Evolutionary conservation across 2,329 filamentous ascomycete genomes (phyloP).

Genomic region (Pseudocercospora fuligena): DNA sequence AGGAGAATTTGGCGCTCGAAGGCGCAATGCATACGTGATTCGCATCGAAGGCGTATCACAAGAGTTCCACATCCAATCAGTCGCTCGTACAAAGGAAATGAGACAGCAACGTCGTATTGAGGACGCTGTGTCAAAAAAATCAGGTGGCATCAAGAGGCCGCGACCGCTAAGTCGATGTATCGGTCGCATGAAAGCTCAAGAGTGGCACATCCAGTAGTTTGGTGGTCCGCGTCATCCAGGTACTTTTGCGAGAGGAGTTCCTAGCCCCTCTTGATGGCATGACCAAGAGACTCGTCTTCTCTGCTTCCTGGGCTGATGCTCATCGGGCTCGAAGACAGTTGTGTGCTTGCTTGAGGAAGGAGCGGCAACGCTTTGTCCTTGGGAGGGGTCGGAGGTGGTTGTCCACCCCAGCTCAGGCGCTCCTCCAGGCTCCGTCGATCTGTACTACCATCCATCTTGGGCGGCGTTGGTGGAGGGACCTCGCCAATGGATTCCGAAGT

Average conservation of each 20-base stretch:
- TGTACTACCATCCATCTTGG: conserved; percentile 36
- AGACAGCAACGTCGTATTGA: not conserved
- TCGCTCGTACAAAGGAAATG: conserved; percentile 11
- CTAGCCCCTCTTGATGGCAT: conserved; percentile 12
- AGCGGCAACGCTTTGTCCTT: conserved; percentile 42
- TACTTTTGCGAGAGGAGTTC: conserved; percentile 14
- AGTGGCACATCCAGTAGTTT: not conserved
- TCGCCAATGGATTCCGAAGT: conserved; percentile 35
- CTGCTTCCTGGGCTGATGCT: conserved; percentile 19
- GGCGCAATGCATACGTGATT: conserved; percentile 7
- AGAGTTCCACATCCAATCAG: not conserved
- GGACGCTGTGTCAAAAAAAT: not conserved
- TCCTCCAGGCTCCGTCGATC: conserved; percentile 28
- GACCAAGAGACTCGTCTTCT: conserved; percentile 16
- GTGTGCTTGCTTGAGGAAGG: conserved; percentile 29
- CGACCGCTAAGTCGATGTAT: not conserved
- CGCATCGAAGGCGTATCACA: conserved; percentile 2
- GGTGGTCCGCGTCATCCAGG: not conserved
- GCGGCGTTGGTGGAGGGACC: conserved; percentile 40
- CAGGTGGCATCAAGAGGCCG: not conserved
- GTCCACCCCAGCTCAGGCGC: conserved; percentile 33
- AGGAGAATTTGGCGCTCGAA: conserved; percentile 3
- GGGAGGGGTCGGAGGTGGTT: conserved; percentile 52
- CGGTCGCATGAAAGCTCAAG: not conserved
- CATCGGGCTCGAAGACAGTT: conserved; percentile 31